These are phyloP conservation scores for Solanum tarijense DNA, from an alignment of 257 asterid species.

Conservation along the genomic window DNA sequence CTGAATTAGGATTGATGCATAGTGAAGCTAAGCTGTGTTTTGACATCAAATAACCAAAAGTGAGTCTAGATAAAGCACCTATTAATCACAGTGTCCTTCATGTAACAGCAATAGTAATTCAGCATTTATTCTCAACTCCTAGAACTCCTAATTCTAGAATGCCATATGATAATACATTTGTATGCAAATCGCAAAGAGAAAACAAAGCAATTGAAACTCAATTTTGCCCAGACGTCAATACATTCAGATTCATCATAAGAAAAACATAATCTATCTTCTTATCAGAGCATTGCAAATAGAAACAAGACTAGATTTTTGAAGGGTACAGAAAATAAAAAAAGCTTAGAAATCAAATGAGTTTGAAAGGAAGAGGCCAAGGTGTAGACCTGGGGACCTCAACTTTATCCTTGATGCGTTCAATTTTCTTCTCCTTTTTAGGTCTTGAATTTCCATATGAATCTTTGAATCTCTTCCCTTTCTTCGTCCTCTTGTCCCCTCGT, in stretches of 20 bases:
- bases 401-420: slow-evolving; percentile 70
- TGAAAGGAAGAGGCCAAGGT: slow-evolving; percentile 95
- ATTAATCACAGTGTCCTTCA: not conserved
- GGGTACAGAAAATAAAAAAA: not conserved
- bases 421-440: slow-evolving; percentile 62
- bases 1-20: not conserved
- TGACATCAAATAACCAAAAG: not conserved
- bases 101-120: not conserved
- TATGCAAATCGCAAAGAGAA: not conserved
- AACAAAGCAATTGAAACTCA: not conserved
- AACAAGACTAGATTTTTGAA: not conserved
- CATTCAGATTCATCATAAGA: not conserved
- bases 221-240: not conserved
- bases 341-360: slow-evolving; percentile 30
- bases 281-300: not conserved
- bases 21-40: not conserved
- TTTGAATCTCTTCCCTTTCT: slow-evolving; percentile 75
- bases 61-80: not conserved
- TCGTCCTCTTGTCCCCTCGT: slow-evolving; percentile 78
- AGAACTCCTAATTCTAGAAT: not conserved
- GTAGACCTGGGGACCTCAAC: slow-evolving; percentile 84
- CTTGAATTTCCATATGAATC: slow-evolving; percentile 68
- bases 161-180: not conserved
- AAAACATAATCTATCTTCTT: not conserved
- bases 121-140: not conserved